These are phyloP conservation scores for Pleomassaria siparia DNA, from an alignment of 2,329 filamentous ascomycete genomes.

Conservation along the genomic window DNA sequence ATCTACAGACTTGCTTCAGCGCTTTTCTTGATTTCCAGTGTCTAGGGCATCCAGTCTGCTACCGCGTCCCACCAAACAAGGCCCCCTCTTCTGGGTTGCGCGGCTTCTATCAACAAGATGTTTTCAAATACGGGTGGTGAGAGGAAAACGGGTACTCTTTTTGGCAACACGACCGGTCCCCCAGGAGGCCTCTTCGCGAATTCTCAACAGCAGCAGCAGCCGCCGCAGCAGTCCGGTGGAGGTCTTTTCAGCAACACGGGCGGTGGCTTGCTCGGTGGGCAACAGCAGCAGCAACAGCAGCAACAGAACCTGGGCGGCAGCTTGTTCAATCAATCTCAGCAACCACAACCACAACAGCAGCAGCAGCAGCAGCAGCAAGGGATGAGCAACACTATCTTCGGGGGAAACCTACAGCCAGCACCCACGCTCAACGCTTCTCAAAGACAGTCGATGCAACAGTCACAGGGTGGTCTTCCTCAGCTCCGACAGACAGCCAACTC, in stretches of 20 bases:
- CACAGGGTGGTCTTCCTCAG: conserved; percentile 39
- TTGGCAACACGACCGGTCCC: conserved; percentile 39
- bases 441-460: conserved; percentile 40
- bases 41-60: no score
- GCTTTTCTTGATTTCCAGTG: no score
- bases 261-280: no score
- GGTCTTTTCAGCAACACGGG: conserved; percentile 31
- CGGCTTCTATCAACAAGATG: no score
- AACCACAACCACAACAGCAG: conserved; percentile 46
- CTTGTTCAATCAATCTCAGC: conserved; percentile 44
- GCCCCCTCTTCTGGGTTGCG: no score
- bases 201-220: conserved; percentile 42
- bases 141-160: conserved; percentile 41
- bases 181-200: conserved; percentile 45
- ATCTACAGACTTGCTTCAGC: no score
- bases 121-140: conserved; percentile 21
- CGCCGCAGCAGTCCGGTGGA: conserved; percentile 25
- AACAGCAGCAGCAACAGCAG: conserved; percentile 15
- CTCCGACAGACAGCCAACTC: conserved; percentile 33
- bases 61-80: no score
- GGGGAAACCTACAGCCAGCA: conserved; percentile 33
- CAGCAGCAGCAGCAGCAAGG: conserved; percentile 45
- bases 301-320: conserved; percentile 44
- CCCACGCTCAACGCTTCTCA: conserved; percentile 30
- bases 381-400: conserved; percentile 45